Evolutionary conservation across 2,329 filamentous ascomycete species (phyloP), one percentile per base, ranked within the genome.

Genomic region (Microdochium paspali): DNA sequence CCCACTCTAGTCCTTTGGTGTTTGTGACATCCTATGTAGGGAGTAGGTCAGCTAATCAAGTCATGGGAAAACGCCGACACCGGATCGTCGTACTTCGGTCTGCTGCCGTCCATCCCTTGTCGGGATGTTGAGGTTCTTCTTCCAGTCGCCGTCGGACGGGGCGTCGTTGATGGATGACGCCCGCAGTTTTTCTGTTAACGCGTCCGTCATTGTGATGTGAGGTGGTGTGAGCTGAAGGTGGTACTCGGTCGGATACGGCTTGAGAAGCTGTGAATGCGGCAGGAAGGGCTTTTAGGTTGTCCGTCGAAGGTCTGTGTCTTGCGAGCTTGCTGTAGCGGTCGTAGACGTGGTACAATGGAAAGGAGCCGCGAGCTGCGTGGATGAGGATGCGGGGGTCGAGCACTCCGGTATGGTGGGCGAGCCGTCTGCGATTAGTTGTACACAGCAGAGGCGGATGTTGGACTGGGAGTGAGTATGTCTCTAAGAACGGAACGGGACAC

Each of bases 1-100:
- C 94, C 62, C 96, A 98, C 58, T 98, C 93, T 52, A 98, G 77
- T 51, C 93, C 93, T 72, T 96, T 97, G 26, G 91, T 98, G 60
- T 90, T 90, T 49, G 91, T 97, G 52, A 98, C 94, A 86, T 98
- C 93, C 87, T 95, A 58, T 45, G 52, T 23, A 48, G 48, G 58
- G 53, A 61, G 52, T 4, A 15, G 18, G 35, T 40, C 35, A 40
- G 35, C 35, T n/a, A 7, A 21, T 21, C 18, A 7, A 18, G 5
- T 4, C 28, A 44, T 43, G 23, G 25, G 23, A 50, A 46, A 49
- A 18, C n/a, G 4, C 42, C 25, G 31, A 12, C 6, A n/a, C 6
- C 6, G 4, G 35, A 40, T n/a, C 44, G 35, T 56, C 67, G 50
- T 66, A 87, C 85, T 74, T 91, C 87, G 54, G 87, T 93, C 69